Evolutionary conservation across 139 green algal species (phyloP).

Genomic region (Picochlorum costavermella): DNA sequence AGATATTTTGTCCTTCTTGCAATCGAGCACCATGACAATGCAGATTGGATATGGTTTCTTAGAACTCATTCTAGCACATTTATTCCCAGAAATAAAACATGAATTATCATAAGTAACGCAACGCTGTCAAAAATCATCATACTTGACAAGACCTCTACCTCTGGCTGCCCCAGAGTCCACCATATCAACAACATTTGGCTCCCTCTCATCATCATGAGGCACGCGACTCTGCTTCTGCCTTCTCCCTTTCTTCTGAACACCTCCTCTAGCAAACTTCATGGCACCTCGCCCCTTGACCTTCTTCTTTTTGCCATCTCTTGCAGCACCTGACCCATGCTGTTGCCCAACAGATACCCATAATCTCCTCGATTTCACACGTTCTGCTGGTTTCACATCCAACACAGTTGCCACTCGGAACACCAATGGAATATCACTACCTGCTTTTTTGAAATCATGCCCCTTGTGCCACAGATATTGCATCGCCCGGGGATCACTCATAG

Average conservation of each 20-base stretch:
- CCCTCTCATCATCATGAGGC: background rate
- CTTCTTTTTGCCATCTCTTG: background rate
- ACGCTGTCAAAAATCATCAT: constrained; percentile 3
- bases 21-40: constrained; percentile 45
- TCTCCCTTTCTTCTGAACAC: background rate
- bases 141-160: constrained; percentile 2
- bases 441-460: constrained; percentile 43
- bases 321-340: background rate
- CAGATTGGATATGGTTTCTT: constrained; percentile 55
- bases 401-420: constrained; percentile 41
- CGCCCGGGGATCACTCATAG: constrained; percentile 34
- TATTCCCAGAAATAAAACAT: constrained; percentile 53
- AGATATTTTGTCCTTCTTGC: constrained; percentile 59
- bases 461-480: constrained; percentile 64
- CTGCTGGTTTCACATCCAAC: constrained; percentile 24
- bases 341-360: constrained; percentile 21
- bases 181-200: background rate
- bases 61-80: constrained; percentile 35
- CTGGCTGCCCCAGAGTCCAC: background rate
- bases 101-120: background rate
- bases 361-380: constrained; percentile 23
- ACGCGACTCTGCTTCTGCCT: background rate
- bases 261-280: constrained; percentile 2
- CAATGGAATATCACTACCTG: constrained; percentile 22
- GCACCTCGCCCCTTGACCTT: background rate